These are phyloP conservation scores for Neonectria ditissima DNA, from an alignment of 2,329 filamentous ascomycete genomes.

Conservation along the genomic window DNA sequence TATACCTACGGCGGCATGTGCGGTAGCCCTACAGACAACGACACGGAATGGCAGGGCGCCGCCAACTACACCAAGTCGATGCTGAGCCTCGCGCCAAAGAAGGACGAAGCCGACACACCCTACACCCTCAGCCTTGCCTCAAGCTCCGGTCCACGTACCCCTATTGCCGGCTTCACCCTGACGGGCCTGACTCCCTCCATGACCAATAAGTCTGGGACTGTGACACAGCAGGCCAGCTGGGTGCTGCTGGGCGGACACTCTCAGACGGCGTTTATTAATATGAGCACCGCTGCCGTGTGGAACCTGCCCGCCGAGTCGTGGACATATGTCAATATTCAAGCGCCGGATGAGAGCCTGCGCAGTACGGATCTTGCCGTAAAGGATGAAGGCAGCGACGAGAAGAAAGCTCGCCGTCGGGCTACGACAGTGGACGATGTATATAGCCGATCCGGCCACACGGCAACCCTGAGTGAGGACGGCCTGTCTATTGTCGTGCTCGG, in stretches of 20 bases:
- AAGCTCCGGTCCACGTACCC: conserved; percentile 72
- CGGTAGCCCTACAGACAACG: conserved; percentile 59
- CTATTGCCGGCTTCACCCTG: conserved; percentile 89
- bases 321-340: conserved; percentile 80
- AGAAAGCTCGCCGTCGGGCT: conserved; percentile 20
- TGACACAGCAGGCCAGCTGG: conserved; percentile 81
- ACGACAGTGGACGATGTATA: conserved; percentile 64
- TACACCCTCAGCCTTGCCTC: conserved; percentile 55
- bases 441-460: conserved; percentile 89
- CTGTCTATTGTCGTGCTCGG: conserved; percentile 82
- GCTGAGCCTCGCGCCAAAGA: conserved; percentile 70
- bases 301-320: conserved; percentile 87
- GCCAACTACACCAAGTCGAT: conserved; percentile 86
- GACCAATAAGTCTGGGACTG: conserved; percentile 72
- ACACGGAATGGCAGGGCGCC: conserved; percentile 70
- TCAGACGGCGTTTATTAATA: conserved; percentile 86
- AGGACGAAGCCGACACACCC: conserved; percentile 41
- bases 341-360: conserved; percentile 48
- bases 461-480: conserved; percentile 84
- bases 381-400: conserved; percentile 22
- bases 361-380: conserved; percentile 69
- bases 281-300: conserved; percentile 90
- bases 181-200: conserved; percentile 79
- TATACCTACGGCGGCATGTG: conserved; percentile 96
- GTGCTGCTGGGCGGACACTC: conserved; percentile 90